Evolutionary conservation across 176 grass and related monocot genomes (phyloP).

Genomic region (Oryza australiensis): DNA sequence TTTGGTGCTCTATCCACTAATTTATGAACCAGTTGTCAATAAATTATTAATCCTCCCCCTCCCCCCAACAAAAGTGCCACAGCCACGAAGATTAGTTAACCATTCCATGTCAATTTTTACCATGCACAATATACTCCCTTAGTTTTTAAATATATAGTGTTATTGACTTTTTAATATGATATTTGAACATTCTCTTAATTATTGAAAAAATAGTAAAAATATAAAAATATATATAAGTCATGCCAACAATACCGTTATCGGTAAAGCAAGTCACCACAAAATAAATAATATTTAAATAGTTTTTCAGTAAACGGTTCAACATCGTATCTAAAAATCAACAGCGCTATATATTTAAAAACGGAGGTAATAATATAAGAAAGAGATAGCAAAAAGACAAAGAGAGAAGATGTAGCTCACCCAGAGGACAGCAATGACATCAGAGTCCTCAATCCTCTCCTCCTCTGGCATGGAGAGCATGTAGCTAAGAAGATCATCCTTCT

Average conservation of each 20-base stretch:
- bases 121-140: neutral
- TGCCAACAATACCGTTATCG: too few species aligned
- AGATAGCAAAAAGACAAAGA: neutral
- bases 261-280: too few species aligned
- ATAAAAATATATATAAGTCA: too few species aligned
- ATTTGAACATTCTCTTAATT: too few species aligned
- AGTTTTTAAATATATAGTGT: too few species aligned
- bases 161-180: too few species aligned
- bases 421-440: slow-evolving; percentile 42
- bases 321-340: too few species aligned
- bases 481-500: slow-evolving; percentile 31
- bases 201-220: too few species aligned
- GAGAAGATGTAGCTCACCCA: slow-evolving; percentile 34
- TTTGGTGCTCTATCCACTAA: neutral
- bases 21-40: neutral
- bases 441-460: slow-evolving; percentile 38
- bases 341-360: too few species aligned
- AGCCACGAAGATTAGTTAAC: too few species aligned
- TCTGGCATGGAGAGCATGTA: slow-evolving; percentile 36
- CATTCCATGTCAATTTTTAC: neutral
- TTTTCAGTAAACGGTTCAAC: too few species aligned
- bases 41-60: neutral
- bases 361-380: neutral
- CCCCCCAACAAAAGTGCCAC: neutral
- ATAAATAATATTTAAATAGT: too few species aligned